Base-by-base conservation (phyloP, 305 asterid genomes). In the Fraxinus nigra region DNA sequence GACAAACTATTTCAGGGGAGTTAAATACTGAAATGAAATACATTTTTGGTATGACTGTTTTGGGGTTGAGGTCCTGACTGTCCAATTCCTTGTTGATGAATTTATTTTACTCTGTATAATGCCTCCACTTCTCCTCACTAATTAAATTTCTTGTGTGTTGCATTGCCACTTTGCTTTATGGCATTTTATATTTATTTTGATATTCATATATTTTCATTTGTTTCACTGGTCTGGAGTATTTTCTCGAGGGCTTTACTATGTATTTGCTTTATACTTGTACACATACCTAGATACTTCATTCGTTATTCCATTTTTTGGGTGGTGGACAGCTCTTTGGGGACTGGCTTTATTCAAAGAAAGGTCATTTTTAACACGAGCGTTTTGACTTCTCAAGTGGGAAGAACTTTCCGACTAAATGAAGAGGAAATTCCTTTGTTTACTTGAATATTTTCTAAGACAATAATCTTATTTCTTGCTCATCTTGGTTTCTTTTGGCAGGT, bases 401-500 rank as follows among this genome's bases (percentile, higher is more conserved):
- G 38, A 61, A 10, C 37, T 81, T 43, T 78, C 24, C 22, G 37
- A 67, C 32, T 67, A 67, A 16, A 65, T 9, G 18, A 4, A 26
- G 46, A 79, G 43, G 67, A 40, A 28, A 26, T 34, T 67, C 33
- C 18, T 51, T 10, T 26, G 8, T 38, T 74, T 48, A 32, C 13
- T 80, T 54, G 30, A 30, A 61, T 18, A 75, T 35, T 28, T 7
- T 40, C 26, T 6, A 20, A 10, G 16, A 43, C 14, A 70, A 30
- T n/a, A 78, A 80, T 33, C 75, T 22, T 16, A 35, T 59, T 11
- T 67, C 35, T 13, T 67, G 37, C 35, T 26, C 46, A 46, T 48
- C 34, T 8, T 51, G 16, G 85, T 59, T 72, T 32, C 26, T 24
- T 61, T 70, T 32, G 61, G 26, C 87, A 89, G 92, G 90, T 89